Evolutionary conservation across 352 stramenopile species (phyloP).

Genomic region (Thalassiosira mediterranea): DNA sequence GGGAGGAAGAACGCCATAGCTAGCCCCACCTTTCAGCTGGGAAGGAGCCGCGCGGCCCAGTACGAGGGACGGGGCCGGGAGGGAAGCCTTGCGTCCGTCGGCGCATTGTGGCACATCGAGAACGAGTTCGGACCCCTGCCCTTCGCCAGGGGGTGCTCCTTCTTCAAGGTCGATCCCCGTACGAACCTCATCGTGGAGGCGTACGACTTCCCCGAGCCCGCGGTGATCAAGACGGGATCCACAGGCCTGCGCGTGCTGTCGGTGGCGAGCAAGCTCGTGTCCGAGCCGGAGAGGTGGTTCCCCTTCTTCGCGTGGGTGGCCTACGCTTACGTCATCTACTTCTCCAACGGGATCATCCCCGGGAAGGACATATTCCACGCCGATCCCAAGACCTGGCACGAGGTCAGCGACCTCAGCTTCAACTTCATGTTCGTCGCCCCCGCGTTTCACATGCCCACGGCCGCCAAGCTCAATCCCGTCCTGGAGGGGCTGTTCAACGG

Average conservation of each 20-base stretch:
- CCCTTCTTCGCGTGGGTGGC: constrained; percentile 64
- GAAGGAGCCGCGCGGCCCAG: constrained; percentile 3
- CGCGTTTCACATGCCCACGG: constrained; percentile 66
- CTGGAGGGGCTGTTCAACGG: constrained; percentile 86
- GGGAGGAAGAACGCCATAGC: constrained; percentile 1
- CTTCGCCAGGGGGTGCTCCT: constrained; percentile 80
- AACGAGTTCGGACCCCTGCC: constrained; percentile 70
- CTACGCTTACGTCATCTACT: constrained; percentile 83
- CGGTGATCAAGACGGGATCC: constrained; percentile 52
- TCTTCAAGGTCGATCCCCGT: constrained; percentile 78
- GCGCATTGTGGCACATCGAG: constrained; percentile 84
- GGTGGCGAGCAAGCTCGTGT: constrained; percentile 59
- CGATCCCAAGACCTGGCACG: constrained; percentile 77
- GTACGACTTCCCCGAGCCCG: constrained; percentile 83
- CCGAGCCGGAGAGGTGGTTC: constrained; percentile 67
- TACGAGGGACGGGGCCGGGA: constrained; percentile 1
- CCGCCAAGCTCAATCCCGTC: constrained; percentile 78
- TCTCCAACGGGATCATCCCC: constrained; percentile 77
- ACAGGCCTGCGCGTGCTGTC: constrained; percentile 26
- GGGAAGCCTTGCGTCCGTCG: constrained; percentile 25
- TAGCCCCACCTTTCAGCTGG: not conserved
- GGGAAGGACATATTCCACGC: constrained; percentile 66
- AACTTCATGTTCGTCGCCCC: constrained; percentile 86
- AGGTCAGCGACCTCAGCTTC: constrained; percentile 81
- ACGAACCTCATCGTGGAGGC: constrained; percentile 74